Base-by-base conservation (phyloP, 2,329 filamentous ascomycete genomes). In the Bipolaris sorokiniana region DNA sequence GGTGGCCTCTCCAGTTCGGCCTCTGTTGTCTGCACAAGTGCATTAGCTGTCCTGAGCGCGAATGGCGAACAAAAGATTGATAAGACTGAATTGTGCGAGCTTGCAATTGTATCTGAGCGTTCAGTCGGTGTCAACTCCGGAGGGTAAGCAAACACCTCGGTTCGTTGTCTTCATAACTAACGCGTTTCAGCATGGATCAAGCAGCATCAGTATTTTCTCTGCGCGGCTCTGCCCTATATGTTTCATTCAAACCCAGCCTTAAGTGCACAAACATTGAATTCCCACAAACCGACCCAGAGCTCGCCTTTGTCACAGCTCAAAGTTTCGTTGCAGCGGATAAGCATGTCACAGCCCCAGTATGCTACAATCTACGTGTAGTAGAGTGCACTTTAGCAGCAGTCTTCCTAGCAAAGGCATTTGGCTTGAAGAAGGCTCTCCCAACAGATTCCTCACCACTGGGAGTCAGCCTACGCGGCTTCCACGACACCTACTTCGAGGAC, bases 331-430 rank as follows among this genome's bases (percentile, higher is more conserved):
- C 90, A 15, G 91, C 94, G 5, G 93, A 98, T 82, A 99, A 99
- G 80, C 91, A 95, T 72, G 90, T 94, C 60, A 97, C 94, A 1
- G 95, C 90, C 0, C 94, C 94, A 0, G 88, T 96, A 62, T 92
- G 94, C 82, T 99, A 98, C 82, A 99, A 99, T 77, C 85, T 99
- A 22, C 90, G 95, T 26, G 95, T 99, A 1, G 95, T 97, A 36
- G 95, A 99, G 79, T 96, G 92, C 80, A 95, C 90, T 51, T 84
- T 99, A 31, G 95, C 95, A 3, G 92, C 95, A 3, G 80, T 85
- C 15, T 83, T 88, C 28, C 77, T 90, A 2, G 83, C 86, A 38
- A 87, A 86, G 66, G 81, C 83, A 38, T 82, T 87, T 59, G 80
- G 80, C 2, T 71, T 89, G 34, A 87, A 85, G 61, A 67, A 68